phyloP scores from a whole-genome alignment of 345 rosid genomes.

The Cardiospermum halicacabum region DNA sequence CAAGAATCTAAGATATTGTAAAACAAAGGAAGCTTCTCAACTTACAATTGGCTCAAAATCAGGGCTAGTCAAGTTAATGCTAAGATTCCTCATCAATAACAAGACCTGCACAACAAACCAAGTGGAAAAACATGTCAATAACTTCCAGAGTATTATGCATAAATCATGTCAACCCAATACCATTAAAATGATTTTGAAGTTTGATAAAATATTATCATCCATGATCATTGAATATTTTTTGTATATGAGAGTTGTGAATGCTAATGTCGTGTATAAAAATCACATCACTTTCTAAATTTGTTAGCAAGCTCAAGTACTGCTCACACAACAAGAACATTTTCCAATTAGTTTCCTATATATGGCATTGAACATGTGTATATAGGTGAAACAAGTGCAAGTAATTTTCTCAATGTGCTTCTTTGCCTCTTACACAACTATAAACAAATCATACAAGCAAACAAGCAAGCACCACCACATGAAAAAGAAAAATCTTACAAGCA shows the following conservation, averaged over 20 bases:
- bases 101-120: conserved; percentile 58
- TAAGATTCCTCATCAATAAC: conserved; percentile 84
- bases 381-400: conserved; percentile 5
- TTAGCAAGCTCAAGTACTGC: background rate
- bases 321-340: no score
- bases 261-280: background rate
- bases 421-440: background rate
- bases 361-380: background rate
- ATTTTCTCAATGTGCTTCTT: background rate
- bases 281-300: background rate
- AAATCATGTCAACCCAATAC: background rate
- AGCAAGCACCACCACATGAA: background rate
- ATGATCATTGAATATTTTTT: no score
- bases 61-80: conserved; percentile 79
- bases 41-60: conserved; percentile 86
- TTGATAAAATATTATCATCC: background rate
- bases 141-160: background rate
- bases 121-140: background rate
- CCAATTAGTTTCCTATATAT: background rate
- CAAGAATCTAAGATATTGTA: background rate
- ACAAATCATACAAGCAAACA: background rate
- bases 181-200: background rate
- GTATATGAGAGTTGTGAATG: background rate
- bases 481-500: conserved; percentile 7
- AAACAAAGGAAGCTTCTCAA: background rate